Percentiles rank a stretch among this genome's conserved stretches.
Evolutionary conservation across 345 rosid genomes (phyloP).

Genomic region (Reutealis trisperma): DNA sequence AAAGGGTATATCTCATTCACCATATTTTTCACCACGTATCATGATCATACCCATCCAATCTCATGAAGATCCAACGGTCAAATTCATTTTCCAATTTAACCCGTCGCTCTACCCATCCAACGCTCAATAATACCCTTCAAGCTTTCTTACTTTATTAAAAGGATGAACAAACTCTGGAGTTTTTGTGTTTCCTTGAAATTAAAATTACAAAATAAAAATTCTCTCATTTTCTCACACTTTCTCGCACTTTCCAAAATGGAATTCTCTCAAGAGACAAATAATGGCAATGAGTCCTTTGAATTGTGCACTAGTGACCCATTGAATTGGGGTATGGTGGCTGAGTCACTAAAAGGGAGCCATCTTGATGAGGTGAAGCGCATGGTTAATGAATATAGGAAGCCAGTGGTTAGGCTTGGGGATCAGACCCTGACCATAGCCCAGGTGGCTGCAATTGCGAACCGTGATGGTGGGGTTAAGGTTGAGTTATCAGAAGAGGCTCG

Average conservation of each 20-base stretch:
- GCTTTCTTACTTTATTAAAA: constrained; percentile 26
- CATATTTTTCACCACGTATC: constrained; percentile 3
- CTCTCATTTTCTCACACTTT: not conserved
- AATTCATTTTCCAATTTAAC: constrained; percentile 37
- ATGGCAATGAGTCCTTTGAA: not conserved
- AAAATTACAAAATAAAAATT: not conserved
- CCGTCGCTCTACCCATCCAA: constrained; percentile 37
- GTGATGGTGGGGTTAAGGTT: constrained; percentile 15
- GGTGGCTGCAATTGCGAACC: constrained; percentile 55
- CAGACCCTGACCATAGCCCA: constrained; percentile 76
- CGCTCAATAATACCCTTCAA: not conserved
- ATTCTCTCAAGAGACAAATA: not conserved
- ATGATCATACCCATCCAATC: constrained; percentile 5
- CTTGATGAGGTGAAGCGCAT: constrained; percentile 76
- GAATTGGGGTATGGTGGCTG: constrained; percentile 67
- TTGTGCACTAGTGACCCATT: constrained; percentile 49
- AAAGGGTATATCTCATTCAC: not conserved
- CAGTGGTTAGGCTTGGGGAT: constrained; percentile 63
- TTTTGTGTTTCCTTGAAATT: constrained; percentile 18
- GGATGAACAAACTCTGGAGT: constrained; percentile 22
- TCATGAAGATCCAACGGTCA: constrained; percentile 32
- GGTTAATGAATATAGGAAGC: constrained; percentile 63
- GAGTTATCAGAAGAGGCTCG: constrained; percentile 27
- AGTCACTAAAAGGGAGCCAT: constrained; percentile 78
- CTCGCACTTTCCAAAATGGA: not conserved